phyloP scores from a whole-genome alignment of 495 filamentous ascomycete genomes.

The Xylaria castorea region DNA sequence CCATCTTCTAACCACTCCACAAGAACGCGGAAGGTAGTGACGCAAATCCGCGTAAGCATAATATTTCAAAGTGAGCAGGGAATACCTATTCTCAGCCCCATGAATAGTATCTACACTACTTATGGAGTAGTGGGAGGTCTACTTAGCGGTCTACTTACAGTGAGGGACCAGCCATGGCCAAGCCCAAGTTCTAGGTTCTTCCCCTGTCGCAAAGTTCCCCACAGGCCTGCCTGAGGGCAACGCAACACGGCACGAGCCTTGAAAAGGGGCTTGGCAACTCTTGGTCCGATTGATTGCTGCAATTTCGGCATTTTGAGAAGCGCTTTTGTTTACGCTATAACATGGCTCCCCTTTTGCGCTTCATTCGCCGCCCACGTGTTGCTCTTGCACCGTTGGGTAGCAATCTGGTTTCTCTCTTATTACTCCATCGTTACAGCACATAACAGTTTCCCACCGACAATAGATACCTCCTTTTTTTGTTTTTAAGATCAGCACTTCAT shows the following conservation, averaged over 20 bases:
- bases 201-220: conserved; percentile 2
- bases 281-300: conserved; percentile 1
- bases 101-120: too few relatives aligned
- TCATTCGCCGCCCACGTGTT: conserved; percentile 4
- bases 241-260: conserved; percentile 20
- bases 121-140: too few relatives aligned
- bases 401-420: not conserved
- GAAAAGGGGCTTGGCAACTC: conserved; percentile 26
- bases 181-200: not conserved
- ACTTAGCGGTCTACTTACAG: too few relatives aligned
- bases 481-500: not conserved
- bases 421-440: not conserved
- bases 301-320: conserved; percentile 23
- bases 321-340: not conserved
- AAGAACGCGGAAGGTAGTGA: too few relatives aligned
- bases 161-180: too few relatives aligned
- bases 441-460: not conserved
- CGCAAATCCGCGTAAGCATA: too few relatives aligned
- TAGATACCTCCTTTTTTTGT: not conserved
- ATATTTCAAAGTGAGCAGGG: too few relatives aligned
- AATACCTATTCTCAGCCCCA: too few relatives aligned
- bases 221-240: not conserved
- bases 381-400: not conserved
- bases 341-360: not conserved
- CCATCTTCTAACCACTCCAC: not conserved